Conservation (phyloP, 1,139 yeast genomes). For the Scheffersomyces stambukii region DNA sequence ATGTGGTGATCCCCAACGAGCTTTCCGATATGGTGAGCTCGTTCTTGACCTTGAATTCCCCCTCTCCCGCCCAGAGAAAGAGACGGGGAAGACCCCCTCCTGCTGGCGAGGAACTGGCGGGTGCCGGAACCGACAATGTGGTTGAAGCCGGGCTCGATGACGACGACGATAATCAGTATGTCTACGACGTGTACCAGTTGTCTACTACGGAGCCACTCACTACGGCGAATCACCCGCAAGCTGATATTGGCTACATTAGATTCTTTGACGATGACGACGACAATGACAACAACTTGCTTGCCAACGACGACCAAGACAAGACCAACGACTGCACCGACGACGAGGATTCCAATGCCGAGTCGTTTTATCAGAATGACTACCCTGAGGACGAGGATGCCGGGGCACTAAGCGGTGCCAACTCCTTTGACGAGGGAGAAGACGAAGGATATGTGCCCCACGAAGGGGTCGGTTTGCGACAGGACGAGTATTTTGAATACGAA, state of each 20-base stretch:
- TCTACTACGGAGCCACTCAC: conserved; percentile 31
- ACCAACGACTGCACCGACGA: conserved; percentile 29
- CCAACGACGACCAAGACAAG: conserved; percentile 46
- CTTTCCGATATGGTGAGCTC: conserved; percentile 65
- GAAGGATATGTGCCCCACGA: conserved; percentile 34
- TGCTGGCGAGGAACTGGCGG: conserved; percentile 15
- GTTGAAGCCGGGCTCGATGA: conserved; percentile 15
- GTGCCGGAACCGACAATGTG: no score
- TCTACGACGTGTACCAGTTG: conserved; percentile 75
- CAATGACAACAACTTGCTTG: conserved; percentile 21
- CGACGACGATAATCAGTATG: conserved; percentile 72
- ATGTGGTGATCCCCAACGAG: conserved; percentile 49
- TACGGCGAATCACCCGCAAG: conserved; percentile 50
- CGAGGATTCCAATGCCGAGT: conserved; percentile 66
- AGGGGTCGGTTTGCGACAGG: conserved; percentile 18
- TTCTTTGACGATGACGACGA: conserved; percentile 67
- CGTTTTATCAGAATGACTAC: conserved; percentile 86
- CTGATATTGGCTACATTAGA: conserved; percentile 61
- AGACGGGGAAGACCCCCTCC: conserved; percentile 5
- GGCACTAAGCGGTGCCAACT: conserved; percentile 20
- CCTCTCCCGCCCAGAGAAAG: conserved; percentile 5
- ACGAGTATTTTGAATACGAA: conserved; percentile 13
- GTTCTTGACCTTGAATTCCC: conserved; percentile 31
- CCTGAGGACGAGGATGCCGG: conserved; percentile 87
- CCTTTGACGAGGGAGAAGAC: conserved; percentile 12